phyloP scores from a whole-genome alignment of 805 yeast genomes.

The Cyberlindnera americana region DNA sequence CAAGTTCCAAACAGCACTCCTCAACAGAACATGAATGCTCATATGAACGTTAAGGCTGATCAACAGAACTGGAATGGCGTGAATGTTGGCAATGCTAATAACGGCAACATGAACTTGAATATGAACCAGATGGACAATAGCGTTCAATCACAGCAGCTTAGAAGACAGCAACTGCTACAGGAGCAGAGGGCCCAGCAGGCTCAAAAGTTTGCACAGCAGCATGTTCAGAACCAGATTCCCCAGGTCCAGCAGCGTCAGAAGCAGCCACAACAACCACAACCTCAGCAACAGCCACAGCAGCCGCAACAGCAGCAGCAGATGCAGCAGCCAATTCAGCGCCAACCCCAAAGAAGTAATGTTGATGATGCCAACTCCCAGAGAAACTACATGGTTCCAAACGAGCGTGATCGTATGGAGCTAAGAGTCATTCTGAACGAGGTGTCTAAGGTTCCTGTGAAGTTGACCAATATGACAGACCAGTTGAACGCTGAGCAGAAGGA shows the following conservation, averaged over 20 bases:
- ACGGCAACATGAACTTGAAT: slow-evolving; percentile 1
- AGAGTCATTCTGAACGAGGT: slow-evolving; percentile 68
- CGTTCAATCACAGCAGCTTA: slow-evolving; percentile 10
- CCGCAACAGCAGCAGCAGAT: slow-evolving; percentile 8
- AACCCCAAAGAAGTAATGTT: neutral
- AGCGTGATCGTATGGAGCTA: slow-evolving; percentile 59
- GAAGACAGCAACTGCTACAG: slow-evolving; percentile 14
- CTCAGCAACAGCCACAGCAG: slow-evolving; percentile 1
- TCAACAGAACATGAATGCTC: slow-evolving; percentile 2
- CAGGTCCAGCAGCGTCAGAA: slow-evolving; percentile 14
- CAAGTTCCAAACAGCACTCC: neutral
- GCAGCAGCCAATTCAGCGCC: slow-evolving; percentile 3
- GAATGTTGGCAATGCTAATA: slow-evolving; percentile 2
- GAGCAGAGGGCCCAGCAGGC: slow-evolving; percentile 15
- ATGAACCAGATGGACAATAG: slow-evolving; percentile 3
- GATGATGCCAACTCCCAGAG: slow-evolving; percentile 4
- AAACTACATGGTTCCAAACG: slow-evolving; percentile 39
- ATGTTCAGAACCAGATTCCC: slow-evolving; percentile 7
- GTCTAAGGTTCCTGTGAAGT: slow-evolving; percentile 57
- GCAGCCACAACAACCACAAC: slow-evolving; percentile 8
- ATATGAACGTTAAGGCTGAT: slow-evolving; percentile 2
- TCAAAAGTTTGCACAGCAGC: slow-evolving; percentile 20
- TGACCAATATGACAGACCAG: slow-evolving; percentile 61
- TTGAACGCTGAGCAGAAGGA: slow-evolving; percentile 64
- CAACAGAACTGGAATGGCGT: slow-evolving; percentile 10